Percentiles rank a stretch among this genome's conserved stretches.
Conservation (phyloP, 768 basidiomycete species). For the Xanthoconium purpureum region DNA sequence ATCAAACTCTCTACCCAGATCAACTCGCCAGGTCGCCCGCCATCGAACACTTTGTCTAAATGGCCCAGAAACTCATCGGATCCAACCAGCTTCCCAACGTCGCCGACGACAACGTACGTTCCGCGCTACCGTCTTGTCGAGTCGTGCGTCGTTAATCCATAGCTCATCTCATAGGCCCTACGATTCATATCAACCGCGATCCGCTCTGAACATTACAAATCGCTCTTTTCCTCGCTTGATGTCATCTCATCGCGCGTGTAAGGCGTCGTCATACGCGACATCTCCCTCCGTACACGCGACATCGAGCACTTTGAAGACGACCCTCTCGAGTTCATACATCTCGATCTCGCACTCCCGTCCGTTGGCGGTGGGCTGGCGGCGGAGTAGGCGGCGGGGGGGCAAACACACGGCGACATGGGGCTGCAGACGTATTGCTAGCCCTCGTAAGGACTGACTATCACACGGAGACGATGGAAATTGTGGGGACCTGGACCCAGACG, state of each 20-base stretch:
- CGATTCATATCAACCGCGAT: conserved; percentile 91
- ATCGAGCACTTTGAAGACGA: conserved; percentile 97
- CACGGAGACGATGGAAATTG: conserved; percentile 81
- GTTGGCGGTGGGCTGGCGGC: conserved; percentile 36
- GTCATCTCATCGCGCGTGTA: conserved; percentile 81
- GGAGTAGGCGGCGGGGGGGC: conserved; percentile 51
- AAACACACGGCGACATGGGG: conserved; percentile 87
- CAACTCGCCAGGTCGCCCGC: conserved; percentile 61
- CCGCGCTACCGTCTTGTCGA: neutral
- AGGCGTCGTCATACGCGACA: conserved; percentile 93
- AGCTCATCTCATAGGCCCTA: conserved; percentile 89
- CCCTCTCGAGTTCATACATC: conserved; percentile 89
- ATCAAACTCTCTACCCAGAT: conserved; percentile 81
- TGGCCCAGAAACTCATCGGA: conserved; percentile 84
- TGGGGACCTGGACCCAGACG: conserved; percentile 76
- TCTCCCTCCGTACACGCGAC: conserved; percentile 81
- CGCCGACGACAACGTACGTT: conserved; percentile 70
- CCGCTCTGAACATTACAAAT: conserved; percentile 78
- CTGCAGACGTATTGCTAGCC: conserved; percentile 92
- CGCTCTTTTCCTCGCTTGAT: conserved; percentile 76
- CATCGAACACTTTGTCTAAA: conserved; percentile 73
- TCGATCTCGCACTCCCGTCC: conserved; percentile 72
- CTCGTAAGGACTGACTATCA: conserved; percentile 81
- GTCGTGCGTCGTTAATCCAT: neutral
- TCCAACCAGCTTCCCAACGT: conserved; percentile 65